These are phyloP conservation scores for Raffaelea ambrosiae DNA, from an alignment of 2,329 filamentous ascomycete species.

Conservation along the genomic window DNA sequence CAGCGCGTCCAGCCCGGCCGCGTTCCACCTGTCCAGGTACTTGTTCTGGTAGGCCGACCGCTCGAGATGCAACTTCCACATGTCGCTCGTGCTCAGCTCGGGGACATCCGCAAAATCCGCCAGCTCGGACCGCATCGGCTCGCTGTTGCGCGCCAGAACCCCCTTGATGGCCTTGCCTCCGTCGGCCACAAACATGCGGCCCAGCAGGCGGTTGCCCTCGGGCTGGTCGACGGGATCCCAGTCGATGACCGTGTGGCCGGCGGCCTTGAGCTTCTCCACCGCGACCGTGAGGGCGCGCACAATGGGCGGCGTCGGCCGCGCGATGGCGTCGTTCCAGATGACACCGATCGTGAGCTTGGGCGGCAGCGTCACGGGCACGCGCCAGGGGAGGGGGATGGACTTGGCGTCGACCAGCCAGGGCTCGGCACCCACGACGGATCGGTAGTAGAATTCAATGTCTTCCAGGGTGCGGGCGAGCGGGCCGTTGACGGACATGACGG, in stretches of 20 bases:
- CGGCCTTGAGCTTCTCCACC: constrained; percentile 30
- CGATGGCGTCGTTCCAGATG: constrained; percentile 56
- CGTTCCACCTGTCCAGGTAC: constrained; percentile 37
- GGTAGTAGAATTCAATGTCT: constrained; percentile 48
- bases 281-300: constrained; percentile 43
- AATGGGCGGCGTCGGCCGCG: constrained; percentile 58
- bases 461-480: constrained; percentile 48
- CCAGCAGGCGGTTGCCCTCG: constrained; percentile 27
- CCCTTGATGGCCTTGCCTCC: constrained; percentile 23
- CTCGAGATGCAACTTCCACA: constrained; percentile 40
- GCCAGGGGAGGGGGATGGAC: constrained; percentile 52
- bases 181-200: constrained; percentile 40
- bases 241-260: constrained; percentile 44
- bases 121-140: constrained; percentile 33
- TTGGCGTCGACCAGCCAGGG: constrained; percentile 51
- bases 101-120: constrained; percentile 19
- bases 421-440: constrained; percentile 36
- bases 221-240: constrained; percentile 36
- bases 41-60: constrained; percentile 35
- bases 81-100: constrained; percentile 32
- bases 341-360: constrained; percentile 47
- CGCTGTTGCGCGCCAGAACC: constrained; percentile 22
- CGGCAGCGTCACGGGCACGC: constrained; percentile 20
- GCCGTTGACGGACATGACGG: constrained; percentile 55
- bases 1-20: constrained; percentile 49